Evolutionary conservation across 2,329 filamentous ascomycete genomes (phyloP), one percentile per base, ranked within the genome.

Genomic region (Lachnellula cervina): DNA sequence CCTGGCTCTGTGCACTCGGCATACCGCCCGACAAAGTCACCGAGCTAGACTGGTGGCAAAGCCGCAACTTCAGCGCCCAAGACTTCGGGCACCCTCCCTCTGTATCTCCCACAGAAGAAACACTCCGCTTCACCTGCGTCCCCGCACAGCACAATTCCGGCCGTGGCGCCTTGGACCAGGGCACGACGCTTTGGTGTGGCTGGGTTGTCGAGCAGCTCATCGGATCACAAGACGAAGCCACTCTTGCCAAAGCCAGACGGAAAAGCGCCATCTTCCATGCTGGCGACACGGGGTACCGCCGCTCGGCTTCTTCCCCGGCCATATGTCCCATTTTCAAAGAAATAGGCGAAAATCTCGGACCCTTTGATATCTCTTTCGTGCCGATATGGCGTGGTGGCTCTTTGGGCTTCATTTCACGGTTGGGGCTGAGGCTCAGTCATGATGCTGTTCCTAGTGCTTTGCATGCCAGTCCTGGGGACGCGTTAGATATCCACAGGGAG

Each of bases 1-100:
- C 78, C 43, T 96, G 90, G 91, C 95, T 97, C 70, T 75, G 76
- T 49, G 72, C 76, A 3, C 77, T 77, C 23, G 89, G 89, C 1
- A 80, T 96, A 52, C 60, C 80, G 1, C 87, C 89, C 56, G 53
- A 56, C 3, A 38, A 34, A 13, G 84, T 93, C 52, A 93, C 89
- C 0, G 92, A 97, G 73, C 72, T 96, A 64, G 92, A 97, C 73
- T 97, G 92, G 92, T 97, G 92, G 92, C 86, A 96, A 64, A 84
- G 89, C 58, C 79, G 82, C 11, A 84, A 92, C 44, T 72, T 95
- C 19, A 82, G 75, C 0, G 72, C 95, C 25, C 55, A 62, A 59
- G 67, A 52, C 67, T 59, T 59, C 62, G 67, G 56, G 54, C 59
- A 16, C 48, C 50, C 4, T 53, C 56, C n/a, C 55, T 47, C 16